Evolutionary conservation across 2,329 filamentous ascomycete genomes (phyloP).

Genomic region (Alternaria tenuissima): DNA sequence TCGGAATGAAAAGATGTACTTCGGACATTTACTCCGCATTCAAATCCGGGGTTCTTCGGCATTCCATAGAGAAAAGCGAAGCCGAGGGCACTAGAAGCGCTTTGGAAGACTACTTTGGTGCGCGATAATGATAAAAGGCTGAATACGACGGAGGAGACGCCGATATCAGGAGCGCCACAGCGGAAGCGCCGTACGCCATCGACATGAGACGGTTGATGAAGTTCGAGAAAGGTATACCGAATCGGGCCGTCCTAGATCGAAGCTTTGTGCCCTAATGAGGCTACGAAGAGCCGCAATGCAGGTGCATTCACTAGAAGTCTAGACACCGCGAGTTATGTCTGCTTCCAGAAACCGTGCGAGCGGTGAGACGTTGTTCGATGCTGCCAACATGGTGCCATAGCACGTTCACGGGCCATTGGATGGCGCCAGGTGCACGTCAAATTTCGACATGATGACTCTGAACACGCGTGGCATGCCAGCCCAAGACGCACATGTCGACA

Average conservation of each 20-base stretch:
- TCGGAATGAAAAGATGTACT: background rate
- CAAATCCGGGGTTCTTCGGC: background rate
- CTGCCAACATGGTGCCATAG: slow-evolving; percentile 26
- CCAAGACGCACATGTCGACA: background rate
- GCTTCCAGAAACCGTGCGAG: slow-evolving; percentile 8
- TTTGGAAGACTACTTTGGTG: slow-evolving; percentile 7
- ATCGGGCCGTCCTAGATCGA: slow-evolving; percentile 11
- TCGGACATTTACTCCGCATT: background rate
- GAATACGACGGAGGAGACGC: background rate
- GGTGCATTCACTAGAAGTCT: slow-evolving; percentile 9
- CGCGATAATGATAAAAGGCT: background rate
- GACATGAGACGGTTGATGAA: background rate
- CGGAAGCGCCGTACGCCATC: slow-evolving; percentile 3
- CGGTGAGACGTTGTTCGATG: slow-evolving; percentile 21
- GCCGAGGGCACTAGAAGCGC: slow-evolving; percentile 3
- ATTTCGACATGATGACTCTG: slow-evolving; percentile 25
- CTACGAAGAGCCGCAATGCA: slow-evolving; percentile 21
- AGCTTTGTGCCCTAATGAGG: slow-evolving; percentile 11
- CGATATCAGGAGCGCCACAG: slow-evolving; percentile 5
- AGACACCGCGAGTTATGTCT: background rate
- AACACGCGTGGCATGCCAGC: slow-evolving; percentile 26
- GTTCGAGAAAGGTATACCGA: slow-evolving; percentile 6
- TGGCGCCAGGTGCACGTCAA: slow-evolving; percentile 29
- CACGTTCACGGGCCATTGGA: slow-evolving; percentile 18
- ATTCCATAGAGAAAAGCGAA: background rate